phyloP scores from a whole-genome alignment of 257 asterid species.

The Capsicum chinense region DNA sequence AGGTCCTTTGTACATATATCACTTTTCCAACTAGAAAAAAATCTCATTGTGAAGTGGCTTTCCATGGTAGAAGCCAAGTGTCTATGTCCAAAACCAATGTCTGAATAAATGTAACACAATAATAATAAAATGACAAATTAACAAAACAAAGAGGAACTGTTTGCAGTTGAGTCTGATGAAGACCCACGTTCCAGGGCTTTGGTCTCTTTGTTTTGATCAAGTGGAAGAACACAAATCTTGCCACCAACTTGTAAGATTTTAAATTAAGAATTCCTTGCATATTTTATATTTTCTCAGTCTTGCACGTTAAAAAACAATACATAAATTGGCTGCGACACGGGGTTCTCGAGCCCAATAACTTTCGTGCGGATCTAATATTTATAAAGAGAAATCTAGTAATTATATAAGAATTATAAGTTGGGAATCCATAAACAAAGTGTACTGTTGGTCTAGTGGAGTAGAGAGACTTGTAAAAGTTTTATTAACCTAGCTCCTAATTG shows the following conservation, averaged over 20 bases:
- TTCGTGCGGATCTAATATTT: too few relatives aligned
- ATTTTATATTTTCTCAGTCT: constrained; percentile 12
- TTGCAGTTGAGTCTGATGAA: neutral
- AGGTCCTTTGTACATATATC: constrained; percentile 26
- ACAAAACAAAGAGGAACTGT: neutral
- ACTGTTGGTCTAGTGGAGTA: too few relatives aligned
- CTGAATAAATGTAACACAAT: neutral
- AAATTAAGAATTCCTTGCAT: neutral
- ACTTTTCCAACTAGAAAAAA: neutral
- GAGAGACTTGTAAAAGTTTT: too few relatives aligned
- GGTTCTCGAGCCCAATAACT: too few relatives aligned
- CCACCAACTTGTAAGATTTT: neutral
- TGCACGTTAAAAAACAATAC: neutral
- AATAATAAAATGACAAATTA: neutral
- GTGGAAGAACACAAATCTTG: neutral
- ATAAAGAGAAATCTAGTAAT: too few relatives aligned
- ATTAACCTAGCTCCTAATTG: too few relatives aligned
- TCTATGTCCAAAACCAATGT: neutral
- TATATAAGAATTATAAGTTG: too few relatives aligned
- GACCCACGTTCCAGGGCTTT: constrained; percentile 12
- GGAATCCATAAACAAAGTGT: too few relatives aligned
- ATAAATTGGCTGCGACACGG: neutral
- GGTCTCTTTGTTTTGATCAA: neutral
- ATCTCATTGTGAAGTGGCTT: neutral
- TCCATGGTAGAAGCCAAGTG: neutral